phyloP scores from a whole-genome alignment of 1,284 basidiomycete species.

The Rhodotorula glutinis region DNA sequence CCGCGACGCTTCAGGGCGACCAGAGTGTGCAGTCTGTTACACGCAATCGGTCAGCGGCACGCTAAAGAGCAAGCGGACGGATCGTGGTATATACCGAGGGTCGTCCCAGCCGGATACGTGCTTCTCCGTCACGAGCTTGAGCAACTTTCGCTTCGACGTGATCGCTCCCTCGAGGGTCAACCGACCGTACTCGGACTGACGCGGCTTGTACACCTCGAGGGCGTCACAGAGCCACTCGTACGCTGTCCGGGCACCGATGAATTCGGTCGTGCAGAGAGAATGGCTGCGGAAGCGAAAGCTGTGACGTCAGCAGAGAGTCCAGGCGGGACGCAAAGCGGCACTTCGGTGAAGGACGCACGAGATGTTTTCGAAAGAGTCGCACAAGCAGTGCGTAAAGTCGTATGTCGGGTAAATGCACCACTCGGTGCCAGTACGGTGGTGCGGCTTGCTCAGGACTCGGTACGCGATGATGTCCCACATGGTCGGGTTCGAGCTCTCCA shows the following conservation, averaged over 20 bases:
- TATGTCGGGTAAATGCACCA: constrained; percentile 92
- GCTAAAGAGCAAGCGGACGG: background rate
- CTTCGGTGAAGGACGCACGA: constrained; percentile 83
- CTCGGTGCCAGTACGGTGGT: constrained; percentile 87
- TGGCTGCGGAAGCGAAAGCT: constrained; percentile 58
- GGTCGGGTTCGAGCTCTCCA: constrained; percentile 86
- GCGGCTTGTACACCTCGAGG: constrained; percentile 94
- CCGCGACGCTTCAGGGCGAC: constrained; percentile 92
- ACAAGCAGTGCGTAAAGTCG: constrained; percentile 97
- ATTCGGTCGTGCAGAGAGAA: constrained; percentile 95
- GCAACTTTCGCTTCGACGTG: constrained; percentile 95
- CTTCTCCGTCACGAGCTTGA: constrained; percentile 77
- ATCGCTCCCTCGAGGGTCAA: constrained; percentile 92
- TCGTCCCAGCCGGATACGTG: constrained; percentile 96
- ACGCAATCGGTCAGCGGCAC: background rate
- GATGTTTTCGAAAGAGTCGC: constrained; percentile 98
- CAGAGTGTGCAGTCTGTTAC: constrained; percentile 74
- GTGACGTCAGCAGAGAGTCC: background rate
- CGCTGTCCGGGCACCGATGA: constrained; percentile 91
- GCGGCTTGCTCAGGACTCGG: constrained; percentile 82
- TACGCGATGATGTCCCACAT: constrained; percentile 99
- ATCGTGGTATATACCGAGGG: constrained; percentile 57
- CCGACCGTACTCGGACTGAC: constrained; percentile 95
- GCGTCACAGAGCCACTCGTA: constrained; percentile 99
- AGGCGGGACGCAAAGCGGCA: constrained; percentile 59